These are phyloP conservation scores for Nicotiana benthamiana DNA, from an alignment of 257 asterid genomes.

Conservation along the genomic window DNA sequence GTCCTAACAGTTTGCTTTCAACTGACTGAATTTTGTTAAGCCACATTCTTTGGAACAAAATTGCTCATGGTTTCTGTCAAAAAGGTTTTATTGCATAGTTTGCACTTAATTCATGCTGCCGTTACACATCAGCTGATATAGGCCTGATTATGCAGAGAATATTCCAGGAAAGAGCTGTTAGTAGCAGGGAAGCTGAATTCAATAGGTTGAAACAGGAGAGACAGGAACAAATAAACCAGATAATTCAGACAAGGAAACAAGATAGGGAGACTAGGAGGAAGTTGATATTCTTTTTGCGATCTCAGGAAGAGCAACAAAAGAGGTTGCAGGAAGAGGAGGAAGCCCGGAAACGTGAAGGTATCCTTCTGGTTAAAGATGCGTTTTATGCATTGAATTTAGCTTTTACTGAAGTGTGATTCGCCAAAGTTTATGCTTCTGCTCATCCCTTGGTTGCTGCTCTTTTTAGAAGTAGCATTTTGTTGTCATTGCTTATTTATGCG, in stretches of 20 bases:
- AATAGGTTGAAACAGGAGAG: conserved; percentile 40
- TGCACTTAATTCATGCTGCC: background rate
- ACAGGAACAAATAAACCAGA: conserved; percentile 34
- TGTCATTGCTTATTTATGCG: background rate
- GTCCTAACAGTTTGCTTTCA: background rate
- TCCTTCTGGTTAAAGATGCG: background rate
- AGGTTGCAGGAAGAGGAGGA: conserved; percentile 78
- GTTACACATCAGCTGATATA: background rate
- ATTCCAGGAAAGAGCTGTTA: conserved; percentile 32
- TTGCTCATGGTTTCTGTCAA: background rate
- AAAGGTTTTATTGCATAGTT: background rate
- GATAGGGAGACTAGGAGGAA: conserved; percentile 68
- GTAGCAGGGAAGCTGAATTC: conserved; percentile 35
- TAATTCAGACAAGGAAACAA: conserved; percentile 42
- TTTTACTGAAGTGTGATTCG: background rate
- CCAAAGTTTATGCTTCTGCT: background rate
- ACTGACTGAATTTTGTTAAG: background rate
- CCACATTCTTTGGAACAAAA: background rate
- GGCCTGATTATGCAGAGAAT: conserved; percentile 20
- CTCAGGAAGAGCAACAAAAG: conserved; percentile 62
- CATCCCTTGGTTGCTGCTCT: background rate
- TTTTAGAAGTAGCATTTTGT: background rate
- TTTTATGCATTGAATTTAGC: background rate
- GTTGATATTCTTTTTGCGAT: conserved; percentile 45
- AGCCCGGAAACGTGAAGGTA: conserved; percentile 76